Evolutionary conservation across 345 rosid genomes (phyloP), one percentile per base, ranked within the genome.

Genomic region (Tarenaya hassleriana): DNA sequence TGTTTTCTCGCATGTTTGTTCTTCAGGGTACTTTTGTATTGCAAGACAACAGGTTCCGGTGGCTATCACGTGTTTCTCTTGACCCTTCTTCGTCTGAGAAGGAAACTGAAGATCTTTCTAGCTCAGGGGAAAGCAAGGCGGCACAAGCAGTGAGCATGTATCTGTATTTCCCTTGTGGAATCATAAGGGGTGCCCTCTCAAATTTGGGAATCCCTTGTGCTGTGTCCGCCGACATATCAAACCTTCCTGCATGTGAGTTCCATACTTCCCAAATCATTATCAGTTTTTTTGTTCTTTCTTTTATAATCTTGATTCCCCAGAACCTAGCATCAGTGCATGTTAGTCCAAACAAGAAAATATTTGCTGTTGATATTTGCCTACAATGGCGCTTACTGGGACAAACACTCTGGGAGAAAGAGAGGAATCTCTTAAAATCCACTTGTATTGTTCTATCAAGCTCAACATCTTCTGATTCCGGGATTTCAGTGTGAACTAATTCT

Each of bases 161-260:
- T 70, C 71, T 86, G 38, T 86, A 94, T 71, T 88, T 94, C 49
- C 97, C 99, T 1, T 88, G 97, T 66, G 97, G 99, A 56, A 88
- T 92, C 52, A 88, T 92, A 53, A 77, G 94, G 60, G 99, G 97
- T 47, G 99, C 91, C 20, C 94, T 92, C 58, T 92, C 99, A 12
- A 92, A 88, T 69, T 73, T 92, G 71, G 99, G 99, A 61, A 88
- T 88, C 38, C 82, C 94, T 46, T 92, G 95, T 60, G 95, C 95
- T 4, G 99, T 92, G 56, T 83, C 99, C 10, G 97, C 97, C 1
- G 99, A 92, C 50, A 81, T 92, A 37, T 85, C 97, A 29, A 83
- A 76, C 69, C 97, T 85, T 60, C 99, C 97, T 31, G 86, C 95
- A 2, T 91, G 95, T 91, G 56, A 82, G 95, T 77, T 55, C 19